These are phyloP conservation scores for Entomortierella lignicola DNA, from an alignment of 192 early-diverging fungal species.

Conservation along the genomic window DNA sequence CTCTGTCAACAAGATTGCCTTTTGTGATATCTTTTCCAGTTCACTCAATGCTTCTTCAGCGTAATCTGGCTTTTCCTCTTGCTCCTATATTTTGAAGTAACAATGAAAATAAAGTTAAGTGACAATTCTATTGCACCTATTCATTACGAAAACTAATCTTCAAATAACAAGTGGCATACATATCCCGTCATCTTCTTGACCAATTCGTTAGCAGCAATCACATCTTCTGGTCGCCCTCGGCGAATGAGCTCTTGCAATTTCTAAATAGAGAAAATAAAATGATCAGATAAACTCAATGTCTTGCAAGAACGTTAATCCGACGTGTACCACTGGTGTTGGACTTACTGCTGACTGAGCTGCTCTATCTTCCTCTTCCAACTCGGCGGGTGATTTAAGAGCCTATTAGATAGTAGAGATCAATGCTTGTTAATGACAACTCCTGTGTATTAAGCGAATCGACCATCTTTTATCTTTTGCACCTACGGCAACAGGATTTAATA, in stretches of 20 bases:
- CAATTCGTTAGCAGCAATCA: constrained; percentile 95
- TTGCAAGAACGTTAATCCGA: not conserved
- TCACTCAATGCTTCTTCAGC: constrained; percentile 85
- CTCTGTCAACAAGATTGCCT: constrained; percentile 83
- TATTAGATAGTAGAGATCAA: not conserved
- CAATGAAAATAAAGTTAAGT: no score
- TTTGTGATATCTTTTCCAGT: constrained; percentile 84
- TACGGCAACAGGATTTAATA: constrained; percentile 67
- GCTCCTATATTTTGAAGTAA: constrained; percentile 34
- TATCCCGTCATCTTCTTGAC: constrained; percentile 99
- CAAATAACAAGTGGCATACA: no score
- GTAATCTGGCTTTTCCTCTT: constrained; percentile 81
- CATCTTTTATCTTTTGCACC: not conserved
- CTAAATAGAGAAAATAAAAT: constrained; percentile 5
- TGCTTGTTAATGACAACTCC: no score
- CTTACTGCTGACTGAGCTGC: constrained; percentile 77
- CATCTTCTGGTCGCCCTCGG: constrained; percentile 89
- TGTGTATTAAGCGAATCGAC: no score
- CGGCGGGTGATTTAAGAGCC: constrained; percentile 90
- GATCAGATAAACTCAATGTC: not conserved
- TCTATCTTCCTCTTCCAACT: constrained; percentile 94
- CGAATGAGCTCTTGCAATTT: constrained; percentile 98
- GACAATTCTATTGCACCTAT: no score
- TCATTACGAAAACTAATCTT: no score
- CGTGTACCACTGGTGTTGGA: not conserved